These are phyloP conservation scores for Leishmania lainsoni DNA, from an alignment of 208 protist genomes.

Conservation along the genomic window DNA sequence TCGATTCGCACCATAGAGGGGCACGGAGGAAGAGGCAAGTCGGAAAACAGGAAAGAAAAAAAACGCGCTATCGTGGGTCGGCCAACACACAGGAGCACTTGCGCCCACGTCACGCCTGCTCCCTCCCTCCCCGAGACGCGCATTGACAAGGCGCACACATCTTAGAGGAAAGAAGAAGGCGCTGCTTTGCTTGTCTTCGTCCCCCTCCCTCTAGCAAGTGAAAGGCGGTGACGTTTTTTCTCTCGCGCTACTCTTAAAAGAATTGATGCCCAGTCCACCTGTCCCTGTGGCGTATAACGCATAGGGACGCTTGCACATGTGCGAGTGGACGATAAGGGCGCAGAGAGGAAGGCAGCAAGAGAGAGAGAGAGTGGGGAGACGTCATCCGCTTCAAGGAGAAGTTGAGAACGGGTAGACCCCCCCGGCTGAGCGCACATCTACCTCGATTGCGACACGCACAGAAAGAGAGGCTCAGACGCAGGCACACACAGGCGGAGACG, in stretches of 20 bases:
- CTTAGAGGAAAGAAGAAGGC: neutral
- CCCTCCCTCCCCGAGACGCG: neutral
- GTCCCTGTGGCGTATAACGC: neutral
- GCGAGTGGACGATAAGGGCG: neutral
- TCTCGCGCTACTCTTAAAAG: neutral
- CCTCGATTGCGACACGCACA: neutral
- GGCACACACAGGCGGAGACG: neutral
- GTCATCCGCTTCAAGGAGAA: neutral
- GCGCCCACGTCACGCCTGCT: neutral
- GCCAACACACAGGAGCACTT: neutral
- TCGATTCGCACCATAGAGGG: neutral
- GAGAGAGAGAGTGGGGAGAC: neutral
- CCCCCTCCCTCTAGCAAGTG: neutral
- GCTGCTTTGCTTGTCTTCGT: neutral
- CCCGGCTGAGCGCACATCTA: neutral
- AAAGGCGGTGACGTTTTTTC: neutral
- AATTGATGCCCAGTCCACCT: neutral
- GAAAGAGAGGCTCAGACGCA: too few relatives aligned
- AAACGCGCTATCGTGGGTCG: neutral
- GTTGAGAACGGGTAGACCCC: neutral
- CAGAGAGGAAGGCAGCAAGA: too few relatives aligned
- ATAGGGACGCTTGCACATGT: neutral
- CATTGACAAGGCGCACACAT: neutral
- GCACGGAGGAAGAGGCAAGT: neutral
- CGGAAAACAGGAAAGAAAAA: neutral